Conservation (phyloP, 306 rosid species). For the Senna siamea region DNA sequence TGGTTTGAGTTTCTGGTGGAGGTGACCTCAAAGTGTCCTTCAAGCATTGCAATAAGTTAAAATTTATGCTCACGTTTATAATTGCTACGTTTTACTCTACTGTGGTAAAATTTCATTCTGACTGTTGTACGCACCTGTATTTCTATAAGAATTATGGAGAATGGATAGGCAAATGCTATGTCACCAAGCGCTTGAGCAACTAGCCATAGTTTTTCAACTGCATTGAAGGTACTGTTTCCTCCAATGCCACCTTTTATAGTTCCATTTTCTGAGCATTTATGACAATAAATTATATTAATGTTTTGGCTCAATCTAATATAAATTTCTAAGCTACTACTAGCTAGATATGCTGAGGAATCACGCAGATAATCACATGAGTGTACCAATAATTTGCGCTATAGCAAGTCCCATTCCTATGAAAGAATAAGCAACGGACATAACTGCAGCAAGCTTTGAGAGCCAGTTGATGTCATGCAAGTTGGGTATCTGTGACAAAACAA, state of each 20-base stretch:
- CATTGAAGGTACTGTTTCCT: constrained; percentile 57
- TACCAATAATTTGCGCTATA: constrained; percentile 40
- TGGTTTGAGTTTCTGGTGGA: constrained; percentile 66
- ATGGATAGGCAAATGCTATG: constrained; percentile 84
- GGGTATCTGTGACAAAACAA: constrained; percentile 71
- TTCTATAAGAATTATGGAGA: constrained; percentile 76
- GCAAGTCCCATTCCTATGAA: constrained; percentile 67
- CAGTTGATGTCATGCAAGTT: constrained; percentile 66
- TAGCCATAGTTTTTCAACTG: constrained; percentile 56
- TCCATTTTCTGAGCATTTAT: constrained; percentile 63
- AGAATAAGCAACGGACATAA: constrained; percentile 74
- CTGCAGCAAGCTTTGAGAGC: constrained; percentile 70
- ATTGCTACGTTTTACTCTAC: background rate
- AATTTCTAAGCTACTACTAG: constrained; percentile 19
- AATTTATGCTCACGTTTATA: constrained; percentile 8
- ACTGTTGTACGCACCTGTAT: constrained; percentile 59
- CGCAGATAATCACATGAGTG: constrained; percentile 4
- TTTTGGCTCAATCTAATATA: background rate
- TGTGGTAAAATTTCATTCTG: constrained; percentile 11
- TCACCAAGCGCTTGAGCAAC: constrained; percentile 82
- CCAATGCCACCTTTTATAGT: constrained; percentile 52
- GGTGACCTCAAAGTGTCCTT: constrained; percentile 87
- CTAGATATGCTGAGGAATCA: constrained; percentile 26
- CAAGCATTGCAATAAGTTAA: constrained; percentile 29
- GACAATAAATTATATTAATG: constrained; percentile 18